A percentile compares a stretch with the other conserved stretches of the same genome.
These are phyloP conservation scores for Apiospora malaysiana DNA, from an alignment of 2,329 filamentous ascomycete genomes.

Conservation along the genomic window DNA sequence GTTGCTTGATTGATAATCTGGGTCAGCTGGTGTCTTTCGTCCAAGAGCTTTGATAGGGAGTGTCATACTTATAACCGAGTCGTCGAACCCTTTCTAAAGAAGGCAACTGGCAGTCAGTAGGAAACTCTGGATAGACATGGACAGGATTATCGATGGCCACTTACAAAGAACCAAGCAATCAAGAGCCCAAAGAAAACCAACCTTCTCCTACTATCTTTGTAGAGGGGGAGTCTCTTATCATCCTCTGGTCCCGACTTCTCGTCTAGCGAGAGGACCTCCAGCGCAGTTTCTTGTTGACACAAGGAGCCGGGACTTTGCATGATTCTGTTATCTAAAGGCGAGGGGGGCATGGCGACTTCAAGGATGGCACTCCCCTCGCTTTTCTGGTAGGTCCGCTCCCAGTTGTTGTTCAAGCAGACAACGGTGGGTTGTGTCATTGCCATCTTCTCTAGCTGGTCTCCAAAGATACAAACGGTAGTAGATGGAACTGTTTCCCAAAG, in stretches of 20 bases:
- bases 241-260: not conserved
- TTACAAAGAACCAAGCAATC: conserved; percentile 24
- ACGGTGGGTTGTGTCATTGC: not conserved
- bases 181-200: conserved; percentile 22
- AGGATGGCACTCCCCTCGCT: not conserved
- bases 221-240: not conserved
- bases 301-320: not conserved
- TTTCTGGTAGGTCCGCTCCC: not conserved
- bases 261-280: not conserved
- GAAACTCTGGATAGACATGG: no score
- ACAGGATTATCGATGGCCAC: not conserved
- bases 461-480: not conserved
- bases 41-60: not conserved
- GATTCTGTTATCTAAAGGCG: not conserved
- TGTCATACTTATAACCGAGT: conserved; percentile 23
- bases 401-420: not conserved
- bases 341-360: not conserved
- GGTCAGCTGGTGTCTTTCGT: not conserved
- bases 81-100: conserved; percentile 24
- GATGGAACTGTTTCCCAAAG: not conserved
- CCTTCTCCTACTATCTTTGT: conserved; percentile 21
- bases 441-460: not conserved
- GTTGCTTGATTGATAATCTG: not conserved
- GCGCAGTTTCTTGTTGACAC: not conserved
- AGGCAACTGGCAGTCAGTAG: not conserved